Conservation (phyloP, 148 eudicot species). For the Vaccinium darrowii region DNA sequence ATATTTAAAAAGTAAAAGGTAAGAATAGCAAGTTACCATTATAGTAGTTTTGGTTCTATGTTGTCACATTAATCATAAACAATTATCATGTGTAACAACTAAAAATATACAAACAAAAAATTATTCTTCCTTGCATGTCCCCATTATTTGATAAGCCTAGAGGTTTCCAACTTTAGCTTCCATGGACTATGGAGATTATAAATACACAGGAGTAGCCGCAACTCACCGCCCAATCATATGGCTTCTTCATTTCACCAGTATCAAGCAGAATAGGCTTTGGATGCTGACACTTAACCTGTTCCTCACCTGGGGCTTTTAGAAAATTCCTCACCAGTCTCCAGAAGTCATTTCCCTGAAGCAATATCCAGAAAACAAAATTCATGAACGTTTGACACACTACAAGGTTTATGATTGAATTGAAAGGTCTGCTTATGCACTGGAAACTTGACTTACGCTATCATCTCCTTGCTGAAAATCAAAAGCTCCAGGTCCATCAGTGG, state of each 20-base stretch:
- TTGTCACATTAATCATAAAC: neutral
- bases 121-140: neutral
- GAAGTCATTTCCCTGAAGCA: constrained; percentile 78
- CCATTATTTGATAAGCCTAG: neutral
- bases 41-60: neutral
- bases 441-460: constrained; percentile 45
- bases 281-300: constrained; percentile 72
- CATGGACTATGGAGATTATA: neutral
- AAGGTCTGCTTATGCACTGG: neutral
- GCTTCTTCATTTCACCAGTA: constrained; percentile 93
- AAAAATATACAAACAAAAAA: neutral
- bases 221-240: constrained; percentile 99
- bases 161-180: constrained; percentile 5
- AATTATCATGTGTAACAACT: neutral
- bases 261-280: constrained; percentile 93
- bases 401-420: neutral
- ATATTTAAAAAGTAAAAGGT: neutral
- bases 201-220: neutral
- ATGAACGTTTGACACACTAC: neutral
- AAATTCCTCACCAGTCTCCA: constrained; percentile 76
- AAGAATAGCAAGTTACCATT: neutral
- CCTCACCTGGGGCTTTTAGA: constrained; percentile 58
- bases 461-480: constrained; percentile 97
- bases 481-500: constrained; percentile 99
- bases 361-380: constrained; percentile 9